Evolutionary conservation across 75 land plant species (phyloP), one percentile per base, ranked within the genome.

Genomic region (Chamaecyparis obtusa): DNA sequence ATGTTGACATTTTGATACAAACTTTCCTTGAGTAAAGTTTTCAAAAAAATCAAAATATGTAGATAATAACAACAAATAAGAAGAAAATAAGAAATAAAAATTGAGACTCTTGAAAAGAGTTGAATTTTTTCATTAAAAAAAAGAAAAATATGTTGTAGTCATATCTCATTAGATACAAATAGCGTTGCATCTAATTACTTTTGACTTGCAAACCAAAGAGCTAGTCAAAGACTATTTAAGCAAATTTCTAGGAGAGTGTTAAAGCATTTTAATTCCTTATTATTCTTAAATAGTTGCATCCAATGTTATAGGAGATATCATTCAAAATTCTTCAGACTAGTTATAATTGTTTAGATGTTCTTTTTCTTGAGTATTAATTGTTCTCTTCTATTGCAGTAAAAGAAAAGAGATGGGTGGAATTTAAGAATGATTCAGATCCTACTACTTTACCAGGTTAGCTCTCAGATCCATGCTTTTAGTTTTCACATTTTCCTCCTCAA

Each of bases 321-420:
- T 78, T 78, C 82, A 78, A 7, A 41, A 39, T 7, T 78, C 36
- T 80, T 43, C n/a, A 24, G 44, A 80, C 27, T 27, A 80, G 21
- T 37, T 78, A 67, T 14, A 60, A 75, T 46, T 21, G 56, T 49
- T 36, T 32, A 30, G 11, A 79, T 90, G 43, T 69, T 77, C 5
- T 27, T 33, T 88, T 36, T 10, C 41, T 84, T 86, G 33, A 55
- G 19, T 30, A 37, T 83, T 86, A 30, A 57, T 71, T 44, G 32
- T 69, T 49, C 10, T 56, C 85, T 33, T 67, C 30, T 5, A 82
- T 21, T 88, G n/a, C 88, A 94, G 98, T 94, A 87, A 91, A 93
- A 85, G 96, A 95, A 89, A 90, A 91, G 76, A 90, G 98, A 87
- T 94, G 94, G 96, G 95, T 96, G 14, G 83, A 92, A 21, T 96